Evolutionary conservation across 257 asterid species (phyloP).

Genomic region (Paulownia fortunei): DNA sequence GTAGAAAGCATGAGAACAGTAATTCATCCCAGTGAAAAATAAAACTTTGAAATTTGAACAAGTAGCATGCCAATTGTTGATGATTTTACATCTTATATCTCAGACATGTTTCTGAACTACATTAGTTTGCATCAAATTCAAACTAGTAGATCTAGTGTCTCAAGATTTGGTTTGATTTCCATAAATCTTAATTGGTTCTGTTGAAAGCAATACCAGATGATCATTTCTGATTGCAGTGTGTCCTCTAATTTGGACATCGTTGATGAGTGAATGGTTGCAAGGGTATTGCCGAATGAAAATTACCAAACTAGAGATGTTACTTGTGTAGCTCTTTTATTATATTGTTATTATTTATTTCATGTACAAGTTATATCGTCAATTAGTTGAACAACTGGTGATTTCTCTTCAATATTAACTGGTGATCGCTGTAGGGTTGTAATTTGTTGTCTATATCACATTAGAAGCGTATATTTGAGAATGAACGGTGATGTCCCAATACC

Average conservation of each 20-base stretch:
- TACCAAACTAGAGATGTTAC: not conserved
- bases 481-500: not conserved
- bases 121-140: too few relatives aligned
- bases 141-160: too few relatives aligned
- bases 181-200: not conserved
- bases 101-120: too few relatives aligned
- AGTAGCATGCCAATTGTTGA: too few relatives aligned
- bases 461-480: not conserved
- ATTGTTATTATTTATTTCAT: too few relatives aligned
- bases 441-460: not conserved
- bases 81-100: too few relatives aligned
- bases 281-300: not conserved
- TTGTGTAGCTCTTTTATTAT: not conserved
- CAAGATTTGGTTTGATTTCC: not conserved
- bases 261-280: not conserved
- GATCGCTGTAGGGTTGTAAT: not conserved
- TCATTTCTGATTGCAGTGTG: not conserved
- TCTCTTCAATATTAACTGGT: too few relatives aligned
- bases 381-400: too few relatives aligned
- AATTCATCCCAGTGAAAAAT: too few relatives aligned
- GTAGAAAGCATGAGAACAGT: too few relatives aligned
- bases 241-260: not conserved
- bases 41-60: too few relatives aligned
- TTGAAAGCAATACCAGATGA: not conserved
- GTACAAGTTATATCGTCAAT: too few relatives aligned